Base-by-base conservation (phyloP, 192 early-diverging fungal species). In the Funneliformis geosporum region DNA sequence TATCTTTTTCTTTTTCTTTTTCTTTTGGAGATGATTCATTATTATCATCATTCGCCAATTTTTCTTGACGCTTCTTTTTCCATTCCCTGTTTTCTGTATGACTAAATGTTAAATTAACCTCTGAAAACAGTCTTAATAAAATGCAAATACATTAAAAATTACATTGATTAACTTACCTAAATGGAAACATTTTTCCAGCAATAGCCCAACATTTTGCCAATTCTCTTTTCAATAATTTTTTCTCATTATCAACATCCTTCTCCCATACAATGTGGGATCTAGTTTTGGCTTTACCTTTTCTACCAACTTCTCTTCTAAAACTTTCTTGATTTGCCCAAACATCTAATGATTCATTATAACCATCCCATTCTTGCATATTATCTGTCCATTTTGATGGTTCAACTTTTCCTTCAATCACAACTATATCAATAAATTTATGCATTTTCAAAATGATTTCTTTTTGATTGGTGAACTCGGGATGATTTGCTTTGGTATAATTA, bases 311-410 rank as follows among this genome's bases (percentile, higher is more conserved):
- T 55, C 25, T 44, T 40, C 77, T 40, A 70, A 78, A 78, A 18
- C 2, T n/a, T 69, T 78, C 66, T 66, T 50, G 46, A 46, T 66
- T 78, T 40, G 2, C 25, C 14, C 21, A 69, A 68, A 25, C 1
- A 28, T 67, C 65, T 14, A 23, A 33, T 23, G 38, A 38, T 42
- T 46, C 27, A 69, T 78, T 27, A 69, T 68, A 78, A 9, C 39
- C 59, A 46, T 69, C 77, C 77, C 77, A 78, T 78, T 78, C 77
- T 69, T 33, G 10, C 23, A 78, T 44, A 69, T 78, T 27, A 39
- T 78, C 77, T 2, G 77, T 78, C 77, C 77, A 78, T 69, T 78
- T 78, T 12, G 21, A 39, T n/a, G 77, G 77, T 10, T 27, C 76
- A 33, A 14, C 46, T 33, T 12, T 50, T 33, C 59, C 27, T 18